These are phyloP conservation scores for Naganishia sp. DNA, from an alignment of 1,284 basidiomycete species.

Conservation along the genomic window DNA sequence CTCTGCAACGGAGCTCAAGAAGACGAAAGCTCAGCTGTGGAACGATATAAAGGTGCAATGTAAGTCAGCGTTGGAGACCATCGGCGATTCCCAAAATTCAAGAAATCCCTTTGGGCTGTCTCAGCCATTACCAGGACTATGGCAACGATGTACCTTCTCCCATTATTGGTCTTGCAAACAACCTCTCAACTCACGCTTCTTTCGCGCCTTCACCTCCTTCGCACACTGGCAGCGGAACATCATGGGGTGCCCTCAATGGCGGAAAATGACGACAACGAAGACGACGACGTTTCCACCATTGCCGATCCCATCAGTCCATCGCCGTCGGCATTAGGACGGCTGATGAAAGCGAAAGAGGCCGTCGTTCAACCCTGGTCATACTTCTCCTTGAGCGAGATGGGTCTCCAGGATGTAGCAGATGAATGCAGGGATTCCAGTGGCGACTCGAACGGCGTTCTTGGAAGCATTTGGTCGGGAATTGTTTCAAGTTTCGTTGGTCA, in stretches of 20 bases:
- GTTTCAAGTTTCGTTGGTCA: not conserved
- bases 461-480: constrained; percentile 18
- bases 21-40: constrained; percentile 53
- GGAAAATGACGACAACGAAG: constrained; percentile 20
- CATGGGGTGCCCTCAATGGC: not conserved
- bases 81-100: no score
- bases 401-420: constrained; percentile 18
- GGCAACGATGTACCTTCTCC: constrained; percentile 51
- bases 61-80: constrained; percentile 32
- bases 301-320: not conserved
- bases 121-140: constrained; percentile 49
- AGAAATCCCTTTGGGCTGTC: not conserved
- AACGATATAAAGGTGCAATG: constrained; percentile 52
- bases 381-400: constrained; percentile 33
- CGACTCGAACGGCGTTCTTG: constrained; percentile 1
- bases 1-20: constrained; percentile 16
- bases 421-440: not conserved
- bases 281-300: constrained; percentile 19
- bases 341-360: constrained; percentile 11
- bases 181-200: constrained; percentile 51
- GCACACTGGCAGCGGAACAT: constrained; percentile 25
- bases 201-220: constrained; percentile 46
- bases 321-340: not conserved
- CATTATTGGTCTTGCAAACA: constrained; percentile 50
- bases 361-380: constrained; percentile 31